Base-by-base conservation (phyloP, 345 rosid species). In the Isatis tinctoria region DNA sequence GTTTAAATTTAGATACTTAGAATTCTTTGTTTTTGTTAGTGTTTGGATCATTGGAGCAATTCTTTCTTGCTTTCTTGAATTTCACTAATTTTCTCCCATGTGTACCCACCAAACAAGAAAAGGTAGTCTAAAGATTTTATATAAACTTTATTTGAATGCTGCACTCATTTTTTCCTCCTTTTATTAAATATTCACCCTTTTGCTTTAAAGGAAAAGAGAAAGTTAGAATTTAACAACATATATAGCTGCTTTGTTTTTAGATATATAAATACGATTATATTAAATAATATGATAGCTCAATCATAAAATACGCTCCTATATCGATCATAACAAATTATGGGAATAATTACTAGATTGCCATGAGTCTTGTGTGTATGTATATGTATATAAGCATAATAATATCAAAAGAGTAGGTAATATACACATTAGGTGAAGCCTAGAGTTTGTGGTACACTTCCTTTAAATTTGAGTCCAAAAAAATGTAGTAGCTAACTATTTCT, bases 361-460 rank as follows among this genome's bases (percentile, higher is more conserved):
- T 59, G 43, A 59, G 43, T 59, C 6, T 37, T 68, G 20, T 68
- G 63, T 75, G 28, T 60, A n/a, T 60, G 51, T 62, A 53, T 75
- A 75, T 68, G 27, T 53, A 43, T 64, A 63, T 56, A 36, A 45
- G 66, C 52, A 57, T 17, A 35, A 36, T 28, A 26, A 37, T 54
- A 69, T 12, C 30, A 56, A 70, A 69, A 70, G 11, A 63, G 62
- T 65, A 45, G 68, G 67, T 71, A 51, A 76, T 77, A 70, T 48
- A 71, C 72, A 58, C 67, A 77, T 71, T 77, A 72, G 77, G 80
- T 72, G 80, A 72, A 77, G 73, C 80, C 80, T 77, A 77, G 48
- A 71, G 76, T 72, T 72, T 71, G 64, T 65, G 63, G 80, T 77
- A 77, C 80, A 77, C 69, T 72, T 71, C 26, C 63, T 66, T 66